Conservation (phyloP, 2,329 filamentous ascomycete species). For the Pyrenochaeta sp. region DNA sequence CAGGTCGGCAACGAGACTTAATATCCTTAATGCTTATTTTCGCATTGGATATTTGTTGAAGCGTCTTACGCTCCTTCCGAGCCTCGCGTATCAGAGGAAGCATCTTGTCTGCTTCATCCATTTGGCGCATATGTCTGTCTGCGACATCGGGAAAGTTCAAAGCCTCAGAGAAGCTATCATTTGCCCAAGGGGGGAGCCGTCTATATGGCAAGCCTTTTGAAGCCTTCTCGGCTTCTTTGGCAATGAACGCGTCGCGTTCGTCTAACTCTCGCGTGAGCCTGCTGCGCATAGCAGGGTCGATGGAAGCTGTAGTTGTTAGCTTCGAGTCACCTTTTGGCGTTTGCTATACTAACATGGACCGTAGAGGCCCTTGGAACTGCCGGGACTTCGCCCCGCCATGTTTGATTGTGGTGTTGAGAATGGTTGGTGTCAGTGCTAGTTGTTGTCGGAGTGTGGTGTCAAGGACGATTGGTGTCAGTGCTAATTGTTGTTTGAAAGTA, state of each 20-base stretch:
- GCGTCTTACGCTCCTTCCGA: too few species aligned
- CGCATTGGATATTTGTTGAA: too few species aligned
- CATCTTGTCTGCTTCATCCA: not conserved
- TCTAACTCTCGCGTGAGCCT: not conserved
- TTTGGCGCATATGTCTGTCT: not conserved
- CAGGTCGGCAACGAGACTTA: too few species aligned
- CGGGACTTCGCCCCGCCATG: not conserved
- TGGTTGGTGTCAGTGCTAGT: too few species aligned
- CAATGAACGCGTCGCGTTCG: not conserved
- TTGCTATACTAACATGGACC: too few species aligned
- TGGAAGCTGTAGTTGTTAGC: not conserved
- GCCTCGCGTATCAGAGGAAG: not conserved
- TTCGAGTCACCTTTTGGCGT: too few species aligned
- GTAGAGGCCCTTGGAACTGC: not conserved
- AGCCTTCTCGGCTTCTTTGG: not conserved
- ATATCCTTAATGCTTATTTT: not conserved
- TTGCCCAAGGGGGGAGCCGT: not conserved
- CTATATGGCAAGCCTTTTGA: not conserved
- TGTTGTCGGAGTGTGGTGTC: too few species aligned
- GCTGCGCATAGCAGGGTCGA: not conserved
- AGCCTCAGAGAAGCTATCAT: not conserved
- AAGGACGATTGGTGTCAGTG: too few species aligned
- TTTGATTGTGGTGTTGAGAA: too few species aligned
- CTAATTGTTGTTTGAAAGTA: too few species aligned
- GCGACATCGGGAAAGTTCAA: not conserved